phyloP scores from a whole-genome alignment of 1,284 basidiomycete genomes.

The Ganoderma lucidum region DNA sequence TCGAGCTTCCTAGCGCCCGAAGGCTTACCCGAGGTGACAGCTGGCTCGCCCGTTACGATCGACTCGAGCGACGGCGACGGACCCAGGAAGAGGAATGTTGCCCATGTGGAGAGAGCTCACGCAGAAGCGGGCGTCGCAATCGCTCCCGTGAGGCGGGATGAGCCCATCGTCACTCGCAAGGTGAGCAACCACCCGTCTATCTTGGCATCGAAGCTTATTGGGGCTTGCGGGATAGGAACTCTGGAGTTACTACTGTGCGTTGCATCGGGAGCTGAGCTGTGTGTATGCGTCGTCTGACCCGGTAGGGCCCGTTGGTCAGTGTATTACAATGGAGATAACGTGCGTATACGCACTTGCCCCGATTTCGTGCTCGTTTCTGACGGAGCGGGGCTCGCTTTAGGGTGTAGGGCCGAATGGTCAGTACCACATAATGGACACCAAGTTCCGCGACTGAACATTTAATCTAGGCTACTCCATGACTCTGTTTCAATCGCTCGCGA shows the following conservation, averaged over 20 bases:
- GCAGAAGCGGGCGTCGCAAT: constrained; percentile 27
- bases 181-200: constrained; percentile 27
- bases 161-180: constrained; percentile 43
- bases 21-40: constrained; percentile 16
- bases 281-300: not conserved
- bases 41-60: constrained; percentile 13
- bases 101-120: not conserved
- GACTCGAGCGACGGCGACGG: constrained; percentile 18
- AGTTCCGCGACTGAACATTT: not conserved
- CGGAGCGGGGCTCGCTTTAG: constrained; percentile 40
- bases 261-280: not conserved
- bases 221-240: constrained; percentile 54
- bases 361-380: constrained; percentile 7
- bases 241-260: constrained; percentile 77
- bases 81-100: constrained; percentile 14
- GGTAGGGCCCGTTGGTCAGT: constrained; percentile 46
- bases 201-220: not conserved
- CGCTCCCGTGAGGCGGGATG: constrained; percentile 34
- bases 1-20: constrained; percentile 26
- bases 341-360: constrained; percentile 40
- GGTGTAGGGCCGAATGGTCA: constrained; percentile 66
- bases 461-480: constrained; percentile 65
- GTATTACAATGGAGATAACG: constrained; percentile 78
- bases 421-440: constrained; percentile 15
- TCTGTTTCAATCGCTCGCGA: constrained; percentile 77